Evolutionary conservation across 192 early-diverging fungal genomes (phyloP).

Genomic region (Linnemannia zychae): DNA sequence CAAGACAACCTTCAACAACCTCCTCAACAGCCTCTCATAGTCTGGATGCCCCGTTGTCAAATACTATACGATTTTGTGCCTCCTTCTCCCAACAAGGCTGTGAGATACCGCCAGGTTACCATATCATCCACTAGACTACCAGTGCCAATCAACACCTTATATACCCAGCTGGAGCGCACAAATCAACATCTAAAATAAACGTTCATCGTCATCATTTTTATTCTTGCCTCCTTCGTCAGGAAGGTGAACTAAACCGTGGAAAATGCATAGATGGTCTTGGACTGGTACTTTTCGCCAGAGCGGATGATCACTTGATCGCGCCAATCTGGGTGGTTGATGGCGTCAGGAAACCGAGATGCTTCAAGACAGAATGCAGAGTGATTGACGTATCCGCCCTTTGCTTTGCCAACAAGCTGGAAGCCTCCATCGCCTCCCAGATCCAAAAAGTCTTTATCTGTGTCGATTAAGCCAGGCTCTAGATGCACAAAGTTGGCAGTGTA

Average conservation of each 20-base stretch:
- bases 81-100: not conserved
- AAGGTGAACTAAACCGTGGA: constrained; percentile 17
- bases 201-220: not conserved
- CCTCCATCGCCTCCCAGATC: constrained; percentile 57
- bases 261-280: constrained; percentile 65
- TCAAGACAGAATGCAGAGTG: constrained; percentile 82
- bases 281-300: constrained; percentile 62
- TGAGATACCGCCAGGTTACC: not conserved
- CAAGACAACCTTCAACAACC: not conserved
- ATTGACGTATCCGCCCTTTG: constrained; percentile 30
- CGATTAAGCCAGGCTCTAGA: constrained; percentile 49
- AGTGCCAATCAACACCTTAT: not conserved
- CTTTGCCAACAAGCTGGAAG: constrained; percentile 35
- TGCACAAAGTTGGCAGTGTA: constrained; percentile 86
- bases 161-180: not conserved
- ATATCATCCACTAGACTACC: not conserved
- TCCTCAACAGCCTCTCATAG: constrained; percentile 9
- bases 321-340: constrained; percentile 71
- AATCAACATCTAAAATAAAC: not conserved
- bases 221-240: not conserved
- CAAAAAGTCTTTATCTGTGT: not conserved
- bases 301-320: constrained; percentile 66
- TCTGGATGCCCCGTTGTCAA: not conserved
- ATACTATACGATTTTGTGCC: not conserved
- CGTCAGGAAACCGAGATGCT: constrained; percentile 71